Evolutionary conservation across 2,329 filamentous ascomycete genomes (phyloP).

Genomic region (Cercospora zeae-maydis): DNA sequence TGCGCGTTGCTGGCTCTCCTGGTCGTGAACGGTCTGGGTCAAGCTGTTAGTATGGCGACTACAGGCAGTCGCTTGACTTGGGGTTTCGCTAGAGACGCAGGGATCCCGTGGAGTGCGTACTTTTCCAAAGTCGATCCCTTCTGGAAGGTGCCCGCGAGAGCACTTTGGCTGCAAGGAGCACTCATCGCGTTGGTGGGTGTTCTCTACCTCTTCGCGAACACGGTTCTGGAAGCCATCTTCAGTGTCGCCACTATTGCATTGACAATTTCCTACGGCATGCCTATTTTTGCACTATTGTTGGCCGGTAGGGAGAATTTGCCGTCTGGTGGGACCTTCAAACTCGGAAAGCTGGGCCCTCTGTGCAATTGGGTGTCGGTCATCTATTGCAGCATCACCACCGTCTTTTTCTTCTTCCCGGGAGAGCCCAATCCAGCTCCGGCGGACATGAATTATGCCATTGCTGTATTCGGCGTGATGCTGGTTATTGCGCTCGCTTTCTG

Average conservation of each 20-base stretch:
- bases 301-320: constrained; percentile 54
- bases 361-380: constrained; percentile 47
- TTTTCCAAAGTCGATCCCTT: constrained; percentile 42
- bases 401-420: constrained; percentile 56
- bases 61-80: constrained; percentile 30
- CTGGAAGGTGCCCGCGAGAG: constrained; percentile 53
- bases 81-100: constrained; percentile 30
- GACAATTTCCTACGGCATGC: constrained; percentile 43
- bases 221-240: constrained; percentile 44
- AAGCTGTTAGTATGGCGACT: constrained; percentile 52
- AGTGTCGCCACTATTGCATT: constrained; percentile 43
- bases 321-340: constrained; percentile 41
- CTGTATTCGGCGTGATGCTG: constrained; percentile 55
- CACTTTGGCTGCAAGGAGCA: constrained; percentile 52
- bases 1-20: constrained; percentile 51
- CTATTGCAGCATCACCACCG: constrained; percentile 52
- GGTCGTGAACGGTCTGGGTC: constrained; percentile 55
- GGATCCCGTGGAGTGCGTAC: constrained; percentile 28
- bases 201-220: constrained; percentile 41
- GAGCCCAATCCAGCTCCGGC: constrained; percentile 44
- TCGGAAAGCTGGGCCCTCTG: constrained; percentile 39
- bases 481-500: constrained; percentile 51
- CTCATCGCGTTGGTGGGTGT: constrained; percentile 51
- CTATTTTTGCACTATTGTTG: constrained; percentile 38
- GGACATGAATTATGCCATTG: constrained; percentile 60